These are phyloP conservation scores for Cystobasidium tubakii DNA, from an alignment of 768 basidiomycete species.

Conservation along the genomic window DNA sequence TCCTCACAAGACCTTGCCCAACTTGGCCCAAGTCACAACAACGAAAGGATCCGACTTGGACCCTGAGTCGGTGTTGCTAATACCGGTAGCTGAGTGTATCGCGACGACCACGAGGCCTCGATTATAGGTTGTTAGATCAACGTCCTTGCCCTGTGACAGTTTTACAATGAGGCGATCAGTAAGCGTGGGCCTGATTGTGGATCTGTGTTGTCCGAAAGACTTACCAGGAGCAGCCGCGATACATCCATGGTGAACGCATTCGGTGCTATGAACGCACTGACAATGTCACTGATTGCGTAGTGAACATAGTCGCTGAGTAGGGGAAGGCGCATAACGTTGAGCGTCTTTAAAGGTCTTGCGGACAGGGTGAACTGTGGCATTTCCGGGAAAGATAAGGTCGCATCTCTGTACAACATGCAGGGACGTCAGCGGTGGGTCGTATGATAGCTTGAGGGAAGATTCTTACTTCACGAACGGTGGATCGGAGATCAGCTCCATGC, in stretches of 20 bases:
- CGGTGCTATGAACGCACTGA: slow-evolving; percentile 35
- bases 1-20: slow-evolving; percentile 31
- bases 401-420: neutral
- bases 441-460: neutral
- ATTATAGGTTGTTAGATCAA: slow-evolving; percentile 33
- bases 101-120: slow-evolving; percentile 34
- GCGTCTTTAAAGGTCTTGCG: neutral
- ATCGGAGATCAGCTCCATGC: slow-evolving; percentile 37
- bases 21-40: slow-evolving; percentile 23
- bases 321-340: slow-evolving; percentile 37
- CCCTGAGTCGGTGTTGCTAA: neutral
- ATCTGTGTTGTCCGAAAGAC: no score
- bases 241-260: slow-evolving; percentile 38
- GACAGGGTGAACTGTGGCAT: slow-evolving; percentile 16
- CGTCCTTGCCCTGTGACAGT: slow-evolving; percentile 36
- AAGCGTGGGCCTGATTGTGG: neutral
- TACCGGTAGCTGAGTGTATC: slow-evolving; percentile 27
- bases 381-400: neutral
- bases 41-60: slow-evolving; percentile 38
- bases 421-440: slow-evolving; percentile 5
- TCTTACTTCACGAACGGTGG: slow-evolving; percentile 38
- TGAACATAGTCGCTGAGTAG: slow-evolving; percentile 28
- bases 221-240: slow-evolving; percentile 14
- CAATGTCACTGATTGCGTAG: slow-evolving; percentile 1
- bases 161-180: neutral